A percentile compares a stretch with the other conserved stretches of the same genome.
Conservation (phyloP, 2,329 filamentous ascomycete species). For the Pyricularia sp. region DNA sequence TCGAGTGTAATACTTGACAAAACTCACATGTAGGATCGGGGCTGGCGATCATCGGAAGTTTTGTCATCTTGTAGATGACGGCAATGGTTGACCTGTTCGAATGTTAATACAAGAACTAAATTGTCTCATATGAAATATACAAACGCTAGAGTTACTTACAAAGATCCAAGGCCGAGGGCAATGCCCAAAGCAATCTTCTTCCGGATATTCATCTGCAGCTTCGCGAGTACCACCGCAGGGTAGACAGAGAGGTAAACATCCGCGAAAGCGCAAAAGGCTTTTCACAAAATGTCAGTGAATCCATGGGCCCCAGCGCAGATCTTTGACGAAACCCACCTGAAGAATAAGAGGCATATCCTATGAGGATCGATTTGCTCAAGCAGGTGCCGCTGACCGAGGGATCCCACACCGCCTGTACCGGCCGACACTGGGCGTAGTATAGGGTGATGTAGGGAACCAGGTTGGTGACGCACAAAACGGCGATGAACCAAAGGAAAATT, state of each 20-base stretch:
- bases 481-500: neutral
- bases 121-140: neutral
- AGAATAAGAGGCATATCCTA: neutral
- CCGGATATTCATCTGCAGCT: neutral
- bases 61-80: neutral
- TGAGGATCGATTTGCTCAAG: neutral
- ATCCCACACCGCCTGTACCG: neutral
- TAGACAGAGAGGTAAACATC: neutral
- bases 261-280: neutral
- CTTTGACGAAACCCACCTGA: neutral
- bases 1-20: neutral
- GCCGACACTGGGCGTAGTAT: neutral
- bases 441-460: neutral
- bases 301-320: neutral
- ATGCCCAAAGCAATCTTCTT: neutral
- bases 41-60: neutral
- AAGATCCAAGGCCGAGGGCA: neutral
- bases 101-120: neutral
- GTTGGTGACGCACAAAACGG: neutral
- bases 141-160: neutral
- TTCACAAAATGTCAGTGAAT: neutral
- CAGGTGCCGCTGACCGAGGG: neutral
- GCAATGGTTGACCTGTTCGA: neutral
- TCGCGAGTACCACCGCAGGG: neutral
- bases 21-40: neutral